Percentiles rank a stretch among this genome's conserved stretches.
Evolutionary conservation across 371 early-diverging fungal species (phyloP).

Genomic region (Rhizopus delemar): DNA sequence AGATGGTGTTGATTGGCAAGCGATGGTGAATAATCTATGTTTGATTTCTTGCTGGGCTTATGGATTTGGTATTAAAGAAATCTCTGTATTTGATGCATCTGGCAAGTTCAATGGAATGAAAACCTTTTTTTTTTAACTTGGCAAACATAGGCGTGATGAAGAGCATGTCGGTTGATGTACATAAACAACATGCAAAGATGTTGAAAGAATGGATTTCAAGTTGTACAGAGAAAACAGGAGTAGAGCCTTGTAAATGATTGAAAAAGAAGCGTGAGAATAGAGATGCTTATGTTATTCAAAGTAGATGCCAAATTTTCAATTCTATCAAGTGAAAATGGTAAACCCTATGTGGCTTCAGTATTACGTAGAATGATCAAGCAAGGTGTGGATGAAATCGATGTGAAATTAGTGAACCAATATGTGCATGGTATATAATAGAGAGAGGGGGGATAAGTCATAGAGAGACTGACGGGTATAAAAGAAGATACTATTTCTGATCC

Average conservation of each 20-base stretch:
- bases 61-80: conserved; percentile 41
- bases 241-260: conserved; percentile 3
- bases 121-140: not conserved
- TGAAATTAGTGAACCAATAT: conserved; percentile 32
- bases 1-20: conserved; percentile 32
- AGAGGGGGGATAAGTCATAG: not conserved
- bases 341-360: conserved; percentile 25
- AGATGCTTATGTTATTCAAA: not conserved
- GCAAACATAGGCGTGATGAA: conserved; percentile 27
- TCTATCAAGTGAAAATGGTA: conserved; percentile 39
- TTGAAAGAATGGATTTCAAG: conserved; percentile 38
- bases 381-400: conserved; percentile 28
- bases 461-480: not conserved
- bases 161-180: conserved; percentile 30
- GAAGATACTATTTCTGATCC: conserved; percentile 51
- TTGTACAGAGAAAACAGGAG: not conserved
- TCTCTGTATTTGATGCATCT: conserved; percentile 48
- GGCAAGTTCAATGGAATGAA: conserved; percentile 22
- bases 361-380: conserved; percentile 24
- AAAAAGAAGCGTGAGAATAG: conserved; percentile 6
- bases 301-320: conserved; percentile 38
- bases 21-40: conserved; percentile 37
- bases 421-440: conserved; percentile 33
- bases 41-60: conserved; percentile 48
- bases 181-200: conserved; percentile 36